Evolutionary conservation across 2,329 filamentous ascomycete species (phyloP).

Genomic region (Didymella glomerata): DNA sequence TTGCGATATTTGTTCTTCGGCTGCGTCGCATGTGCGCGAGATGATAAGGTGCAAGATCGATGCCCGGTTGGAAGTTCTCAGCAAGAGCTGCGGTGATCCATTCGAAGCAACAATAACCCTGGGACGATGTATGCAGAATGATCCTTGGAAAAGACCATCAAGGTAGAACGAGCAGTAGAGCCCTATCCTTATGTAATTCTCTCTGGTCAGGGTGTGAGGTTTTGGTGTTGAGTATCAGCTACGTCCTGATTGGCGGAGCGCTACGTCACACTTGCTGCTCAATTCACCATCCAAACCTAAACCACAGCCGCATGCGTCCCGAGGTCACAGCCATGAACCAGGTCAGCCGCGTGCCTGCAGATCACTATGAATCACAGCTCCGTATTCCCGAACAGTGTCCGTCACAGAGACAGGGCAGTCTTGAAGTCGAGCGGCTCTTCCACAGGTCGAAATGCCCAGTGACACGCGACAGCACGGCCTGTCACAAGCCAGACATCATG

Average conservation of each 20-base stretch:
- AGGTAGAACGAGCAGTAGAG: too few species aligned
- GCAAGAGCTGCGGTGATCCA: neutral
- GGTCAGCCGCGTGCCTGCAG: constrained; percentile 10
- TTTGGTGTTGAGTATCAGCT: constrained; percentile 14
- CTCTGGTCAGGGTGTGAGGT: neutral
- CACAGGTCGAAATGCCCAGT: constrained; percentile 13
- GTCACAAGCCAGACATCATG: constrained; percentile 18
- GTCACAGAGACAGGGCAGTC: neutral
- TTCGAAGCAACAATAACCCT: neutral
- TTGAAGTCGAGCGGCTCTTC: neutral
- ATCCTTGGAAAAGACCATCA: neutral
- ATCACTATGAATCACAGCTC: constrained; percentile 3
- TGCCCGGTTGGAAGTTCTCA: neutral
- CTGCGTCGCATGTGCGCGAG: neutral
- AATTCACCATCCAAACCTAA: constrained; percentile 11
- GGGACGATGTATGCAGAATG: neutral
- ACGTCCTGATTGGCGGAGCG: constrained; percentile 1
- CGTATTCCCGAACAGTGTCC: constrained; percentile 12
- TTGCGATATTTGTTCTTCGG: neutral
- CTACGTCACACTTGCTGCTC: constrained; percentile 15
- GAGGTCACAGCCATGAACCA: constrained; percentile 4
- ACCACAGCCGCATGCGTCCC: constrained; percentile 6
- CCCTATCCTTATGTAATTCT: neutral
- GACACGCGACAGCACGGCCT: constrained; percentile 19
- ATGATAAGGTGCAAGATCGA: neutral